Evolutionary conservation across 2,329 filamentous ascomycete genomes (phyloP), one percentile per base, ranked within the genome.

Genomic region (Fusarium sp.): DNA sequence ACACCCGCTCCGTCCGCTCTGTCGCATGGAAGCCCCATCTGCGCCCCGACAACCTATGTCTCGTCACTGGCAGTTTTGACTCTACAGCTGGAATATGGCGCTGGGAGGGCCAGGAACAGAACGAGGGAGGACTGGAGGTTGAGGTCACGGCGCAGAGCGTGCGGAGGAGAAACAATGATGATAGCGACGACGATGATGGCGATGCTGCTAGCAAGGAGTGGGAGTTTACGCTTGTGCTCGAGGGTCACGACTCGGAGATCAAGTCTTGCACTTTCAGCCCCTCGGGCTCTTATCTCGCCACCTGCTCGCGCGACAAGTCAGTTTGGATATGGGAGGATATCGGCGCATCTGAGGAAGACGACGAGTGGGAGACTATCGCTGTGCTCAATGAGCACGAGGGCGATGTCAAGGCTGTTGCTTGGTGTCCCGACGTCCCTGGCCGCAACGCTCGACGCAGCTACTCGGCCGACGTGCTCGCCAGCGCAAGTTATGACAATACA

Each of bases 321-420:
- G 94, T 98, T 24, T 99, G 96, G 96, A 94, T 99, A 77, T 99
- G 96, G 96, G 96, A 99, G 83, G 96, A 98, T 81, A 89, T 98
- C 61, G 89, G 89, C 44, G 84, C 84, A 14, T 84, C 85, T 62
- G 92, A 93, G 75, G 93, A 92, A 22, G 95, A 97, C 62, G 96
- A 98, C 81, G 96, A 98, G 81, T 98, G 95, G 86, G 96, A 99
- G 87, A 98, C 96, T 4, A 91, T 98, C 22, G 96, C 96, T 0
- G 96, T 98, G 60, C 87, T 98, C 78, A 94, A 94, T 83, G 96
- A 98, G 83, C 96, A 99, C 81, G 93, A 95, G 52, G 95, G 94
- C 28, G 96, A 99, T 83, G 95, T 99, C 75, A 99, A 99, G 82
- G 94, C 91, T 73, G 94, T 99, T 4, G 90, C 91, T 6, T 99